These are phyloP conservation scores for Fallopia convolvulus DNA, from an alignment of 148 eudicot species.

Conservation along the genomic window DNA sequence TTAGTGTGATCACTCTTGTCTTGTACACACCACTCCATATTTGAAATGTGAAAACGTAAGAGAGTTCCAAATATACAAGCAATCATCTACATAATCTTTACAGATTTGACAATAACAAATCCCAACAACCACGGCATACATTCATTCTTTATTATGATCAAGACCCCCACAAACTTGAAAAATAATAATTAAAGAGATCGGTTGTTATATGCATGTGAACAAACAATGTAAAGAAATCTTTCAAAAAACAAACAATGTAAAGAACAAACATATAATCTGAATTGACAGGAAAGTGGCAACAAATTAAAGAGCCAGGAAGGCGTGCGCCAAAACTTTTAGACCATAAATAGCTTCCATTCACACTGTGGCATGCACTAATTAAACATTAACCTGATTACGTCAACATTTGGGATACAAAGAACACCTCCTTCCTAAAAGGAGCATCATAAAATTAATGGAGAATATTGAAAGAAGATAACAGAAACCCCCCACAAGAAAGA, in stretches of 20 bases:
- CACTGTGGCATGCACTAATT: neutral
- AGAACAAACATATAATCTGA: neutral
- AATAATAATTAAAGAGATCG: neutral
- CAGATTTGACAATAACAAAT: neutral
- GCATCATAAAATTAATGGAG: neutral
- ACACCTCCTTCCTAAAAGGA: neutral
- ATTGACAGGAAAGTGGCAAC: neutral
- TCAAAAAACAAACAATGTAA: too few species aligned
- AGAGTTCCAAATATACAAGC: neutral
- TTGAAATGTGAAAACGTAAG: too few species aligned
- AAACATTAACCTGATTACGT: neutral
- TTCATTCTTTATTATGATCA: neutral
- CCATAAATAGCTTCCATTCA: neutral
- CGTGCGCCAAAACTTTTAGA: neutral
- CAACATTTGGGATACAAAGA: neutral
- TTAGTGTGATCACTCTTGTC: too few species aligned
- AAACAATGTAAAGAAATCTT: neutral
- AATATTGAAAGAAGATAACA: neutral
- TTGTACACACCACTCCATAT: neutral
- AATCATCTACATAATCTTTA: neutral
- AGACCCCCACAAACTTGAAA: neutral
- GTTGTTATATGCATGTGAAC: neutral
- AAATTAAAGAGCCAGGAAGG: neutral
- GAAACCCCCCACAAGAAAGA: neutral
- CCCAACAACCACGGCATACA: neutral